Conservation (phyloP, 2,329 filamentous ascomycete species). For the Sphaerulina vaccinii region DNA sequence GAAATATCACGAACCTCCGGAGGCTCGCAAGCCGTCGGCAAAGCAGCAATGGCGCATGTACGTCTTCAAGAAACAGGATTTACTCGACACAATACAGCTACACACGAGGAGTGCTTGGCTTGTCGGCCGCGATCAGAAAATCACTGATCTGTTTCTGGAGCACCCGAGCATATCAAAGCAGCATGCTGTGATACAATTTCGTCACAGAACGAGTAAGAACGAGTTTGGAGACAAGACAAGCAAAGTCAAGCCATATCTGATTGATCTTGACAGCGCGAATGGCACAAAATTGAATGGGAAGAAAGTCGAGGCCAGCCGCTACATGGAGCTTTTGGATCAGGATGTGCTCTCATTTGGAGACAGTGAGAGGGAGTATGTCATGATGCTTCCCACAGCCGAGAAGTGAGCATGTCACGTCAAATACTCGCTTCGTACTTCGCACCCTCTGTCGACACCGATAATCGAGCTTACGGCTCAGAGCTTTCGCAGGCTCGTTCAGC, state of each 20-base stretch:
- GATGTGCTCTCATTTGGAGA: slow-evolving; percentile 86
- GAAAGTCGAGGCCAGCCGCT: slow-evolving; percentile 70
- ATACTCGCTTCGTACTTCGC: no score
- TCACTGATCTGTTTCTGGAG: slow-evolving; percentile 81
- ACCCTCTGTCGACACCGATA: no score
- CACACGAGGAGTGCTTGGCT: slow-evolving; percentile 82
- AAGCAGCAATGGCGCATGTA: slow-evolving; percentile 85
- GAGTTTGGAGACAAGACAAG: slow-evolving; percentile 83
- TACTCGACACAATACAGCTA: slow-evolving; percentile 79
- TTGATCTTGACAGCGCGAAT: slow-evolving; percentile 92
- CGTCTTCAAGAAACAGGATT: slow-evolving; percentile 77
- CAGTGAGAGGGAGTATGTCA: slow-evolving; percentile 89
- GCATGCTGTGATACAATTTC: slow-evolving; percentile 92
- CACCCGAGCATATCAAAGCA: slow-evolving; percentile 94
- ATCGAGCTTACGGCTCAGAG: no score
- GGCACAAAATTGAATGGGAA: slow-evolving; percentile 81
- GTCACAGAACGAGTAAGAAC: slow-evolving; percentile 76
- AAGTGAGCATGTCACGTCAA: neutral
- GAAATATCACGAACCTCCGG: slow-evolving; percentile 93
- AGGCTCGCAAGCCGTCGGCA: slow-evolving; percentile 81
- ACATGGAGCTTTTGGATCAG: slow-evolving; percentile 81
- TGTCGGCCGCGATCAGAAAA: slow-evolving; percentile 72
- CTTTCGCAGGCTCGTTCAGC: no score
- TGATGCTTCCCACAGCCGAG: slow-evolving; percentile 66
- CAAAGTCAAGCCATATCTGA: slow-evolving; percentile 72